Conservation (phyloP, 2,329 filamentous ascomycete species). For the Fusarium sp. region DNA sequence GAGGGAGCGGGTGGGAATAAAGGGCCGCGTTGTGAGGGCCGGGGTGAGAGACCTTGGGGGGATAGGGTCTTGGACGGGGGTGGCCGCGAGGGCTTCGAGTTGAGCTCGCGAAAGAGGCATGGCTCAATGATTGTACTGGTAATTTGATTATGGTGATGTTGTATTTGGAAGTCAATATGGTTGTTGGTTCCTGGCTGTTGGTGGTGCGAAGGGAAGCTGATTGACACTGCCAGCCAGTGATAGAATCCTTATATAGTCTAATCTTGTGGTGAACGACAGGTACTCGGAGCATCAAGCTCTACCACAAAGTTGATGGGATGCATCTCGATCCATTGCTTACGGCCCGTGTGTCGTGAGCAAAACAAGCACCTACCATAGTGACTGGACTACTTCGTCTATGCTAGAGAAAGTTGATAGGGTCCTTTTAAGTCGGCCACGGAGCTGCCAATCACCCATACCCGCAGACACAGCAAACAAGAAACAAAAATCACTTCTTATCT, state of each 20-base stretch:
- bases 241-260: neutral
- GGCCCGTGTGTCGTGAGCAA: too few species aligned
- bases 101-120: conserved; percentile 42
- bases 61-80: conserved; percentile 53
- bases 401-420: too few species aligned
- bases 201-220: neutral
- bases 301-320: neutral
- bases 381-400: too few species aligned
- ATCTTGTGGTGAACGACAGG: neutral
- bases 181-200: too few species aligned
- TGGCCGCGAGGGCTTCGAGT: conserved; percentile 52
- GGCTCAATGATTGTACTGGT: neutral
- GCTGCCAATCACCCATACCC: too few species aligned
- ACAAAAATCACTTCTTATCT: too few species aligned
- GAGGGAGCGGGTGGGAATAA: conserved; percentile 56
- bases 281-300: neutral
- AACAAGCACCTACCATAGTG: too few species aligned
- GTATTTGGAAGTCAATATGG: neutral
- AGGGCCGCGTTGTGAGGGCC: conserved; percentile 55
- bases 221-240: conserved; percentile 6
- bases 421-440: too few species aligned
- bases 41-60: conserved; percentile 48
- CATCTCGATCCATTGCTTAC: too few species aligned
- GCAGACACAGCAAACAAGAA: too few species aligned
- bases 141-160: neutral